A percentile compares a stretch with the other conserved stretches of the same genome.
These are phyloP conservation scores for Solanum commersonii DNA, from an alignment of 257 asterid genomes.

Conservation along the genomic window DNA sequence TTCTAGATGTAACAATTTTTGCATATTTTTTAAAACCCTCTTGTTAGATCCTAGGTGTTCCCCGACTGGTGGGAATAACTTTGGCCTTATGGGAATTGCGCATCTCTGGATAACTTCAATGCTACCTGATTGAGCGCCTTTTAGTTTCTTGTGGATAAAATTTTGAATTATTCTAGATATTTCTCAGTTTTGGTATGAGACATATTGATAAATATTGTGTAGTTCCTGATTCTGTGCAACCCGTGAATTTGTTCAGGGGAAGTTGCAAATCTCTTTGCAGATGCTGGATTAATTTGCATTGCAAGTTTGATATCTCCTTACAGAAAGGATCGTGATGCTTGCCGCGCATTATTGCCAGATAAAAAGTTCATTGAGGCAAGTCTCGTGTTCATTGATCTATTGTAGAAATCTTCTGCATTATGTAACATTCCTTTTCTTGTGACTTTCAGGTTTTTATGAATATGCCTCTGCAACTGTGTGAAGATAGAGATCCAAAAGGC, in stretches of 20 bases:
- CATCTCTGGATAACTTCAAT: neutral
- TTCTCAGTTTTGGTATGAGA: neutral
- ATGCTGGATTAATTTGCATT: slow-evolving; percentile 92
- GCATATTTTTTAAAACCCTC: neutral
- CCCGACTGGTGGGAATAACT: neutral
- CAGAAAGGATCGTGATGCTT: slow-evolving; percentile 89
- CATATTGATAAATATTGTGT: neutral
- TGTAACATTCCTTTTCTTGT: neutral
- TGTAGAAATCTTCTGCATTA: neutral
- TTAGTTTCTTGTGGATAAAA: neutral
- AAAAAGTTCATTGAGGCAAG: slow-evolving; percentile 73
- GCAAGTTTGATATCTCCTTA: slow-evolving; percentile 97
- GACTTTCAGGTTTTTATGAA: slow-evolving; percentile 63
- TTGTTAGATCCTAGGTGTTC: neutral
- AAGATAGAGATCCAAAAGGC: slow-evolving; percentile 93
- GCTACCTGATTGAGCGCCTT: neutral
- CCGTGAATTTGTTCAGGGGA: slow-evolving; percentile 42
- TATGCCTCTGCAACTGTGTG: slow-evolving; percentile 87
- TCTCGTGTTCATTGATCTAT: neutral
- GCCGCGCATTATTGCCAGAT: slow-evolving; percentile 68
- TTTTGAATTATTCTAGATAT: neutral
- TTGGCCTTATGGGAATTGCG: no score
- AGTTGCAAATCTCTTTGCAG: slow-evolving; percentile 94
- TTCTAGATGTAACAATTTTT: neutral
- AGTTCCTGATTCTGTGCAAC: neutral